Evolutionary conservation across 2,329 filamentous ascomycete species (phyloP), one percentile per base, ranked within the genome.

Genomic region (Venturia pyrina): DNA sequence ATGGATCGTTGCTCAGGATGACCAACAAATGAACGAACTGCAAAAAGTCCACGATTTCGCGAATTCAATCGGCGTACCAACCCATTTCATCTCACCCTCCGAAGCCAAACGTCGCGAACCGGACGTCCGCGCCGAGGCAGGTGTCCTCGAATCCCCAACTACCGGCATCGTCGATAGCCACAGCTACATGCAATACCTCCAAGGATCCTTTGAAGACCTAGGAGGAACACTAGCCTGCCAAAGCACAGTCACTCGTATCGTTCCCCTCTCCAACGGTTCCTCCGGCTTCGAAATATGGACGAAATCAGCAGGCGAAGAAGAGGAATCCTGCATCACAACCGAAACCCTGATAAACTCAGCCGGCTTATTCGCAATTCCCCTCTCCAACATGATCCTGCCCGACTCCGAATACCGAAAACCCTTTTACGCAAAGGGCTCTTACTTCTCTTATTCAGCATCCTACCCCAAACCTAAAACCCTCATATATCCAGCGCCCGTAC

Each of bases 91-190:
- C 1, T 75, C 81, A 1, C 73, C 73, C 2, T 79, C 81, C 1
- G 89, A 95, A 78, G 87, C 89, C 0, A 72, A 74, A 37, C 71
- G 78, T 0, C 77, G 85, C 7, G 93, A 97, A 72, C 92, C 93
- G 0, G 86, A 86, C 37, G 91, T 98, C 2, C 81, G 83, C 13
- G 91, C 90, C 2, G 78, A 81, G 59, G 81, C 82, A 0, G 93
- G 90, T 5, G 86, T 92, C 2, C 83, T 98, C n/a, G 91, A 96
- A 76, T 91, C 87, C 69, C 85, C 89, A 0, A 88, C 87, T 0
- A 98, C 93, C 0, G 95, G 95, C 1, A 98, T 99, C 70, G 82
- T 99, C 5, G 93, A 98, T 75, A 90, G 85, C 5, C 93, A 99
- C 74, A 82, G 85, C 0, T 81, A 93, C 64, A 98, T 98, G 93